Evolutionary conservation across 805 yeast genomes (phyloP), one percentile per base, ranked within the genome.

Genomic region (Myxozyma neotropica): DNA sequence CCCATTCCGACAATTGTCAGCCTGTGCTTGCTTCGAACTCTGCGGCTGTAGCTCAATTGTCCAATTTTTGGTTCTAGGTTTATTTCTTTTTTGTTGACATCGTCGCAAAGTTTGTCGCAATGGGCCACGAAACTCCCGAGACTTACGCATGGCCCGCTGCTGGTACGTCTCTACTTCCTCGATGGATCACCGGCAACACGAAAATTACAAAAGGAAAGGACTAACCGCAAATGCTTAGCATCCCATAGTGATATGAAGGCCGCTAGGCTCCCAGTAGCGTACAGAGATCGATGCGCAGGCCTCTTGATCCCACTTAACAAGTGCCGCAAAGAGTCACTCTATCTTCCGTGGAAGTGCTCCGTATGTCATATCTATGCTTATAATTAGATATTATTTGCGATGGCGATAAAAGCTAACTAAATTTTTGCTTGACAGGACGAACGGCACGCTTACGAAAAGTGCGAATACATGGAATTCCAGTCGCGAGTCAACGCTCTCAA

Each of bases 241-340:
- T 80, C 90, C 57, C 88, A 85, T 74, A 91, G 88, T 71, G 96
- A 89, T 71, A 85, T 89, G 86, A 89, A 87, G 75, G 80, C 84
- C 68, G 78, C 86, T 74, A 82, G 85, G 72, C 85, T 89, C 57
- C 96, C 96, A 23, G 77, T 89, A 63, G 83, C 82, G 61, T 89
- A 85, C 81, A 80, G 96, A 68, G 96, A 89, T 73, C 82, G 95
- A 74, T 89, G 96, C 75, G 94, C 95, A 1, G 74, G 79, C 23
- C 70, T 84, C 55, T 74, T 83, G 63, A 79, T 85, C 27, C 88
- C 88, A 17, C 73, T 84, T 58, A 83, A 83, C 72, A 80, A 81
- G 68, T 84, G 89, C 70, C 81, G 88, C 58, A 75, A 76, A 53
- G 85, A 84, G 67, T 79, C 80, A 12, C 73, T 76, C 70, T 84